Base-by-base conservation (phyloP, 306 rosid genomes). In the Quercus suber region DNA sequence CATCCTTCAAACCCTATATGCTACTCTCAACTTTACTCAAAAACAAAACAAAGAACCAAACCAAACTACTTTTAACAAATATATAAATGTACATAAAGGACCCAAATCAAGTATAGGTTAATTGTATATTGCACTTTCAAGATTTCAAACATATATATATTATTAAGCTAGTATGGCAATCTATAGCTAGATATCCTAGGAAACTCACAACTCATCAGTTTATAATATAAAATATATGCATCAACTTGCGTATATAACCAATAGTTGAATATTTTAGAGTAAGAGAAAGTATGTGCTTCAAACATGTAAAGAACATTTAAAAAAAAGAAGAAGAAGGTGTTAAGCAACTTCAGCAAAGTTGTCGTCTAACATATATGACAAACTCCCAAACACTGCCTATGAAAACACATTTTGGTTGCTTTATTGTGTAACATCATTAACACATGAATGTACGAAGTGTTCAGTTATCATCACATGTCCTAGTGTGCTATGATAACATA, bases 11-110 rank as follows among this genome's bases (percentile, higher is more conserved):
- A 63, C 33, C 61, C 37, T 18, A 13, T 15, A 3, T 45, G 43
- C 71, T 41, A 3, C 45, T 8, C 11, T 61, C 64, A 70, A 78
- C 86, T 87, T 80, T 81, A 83, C 80, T 79, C 79, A 53, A 83
- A 84, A 84, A 81, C 81, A 80, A 82, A 28, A 43, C 79, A 65
- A 58, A 55, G 75, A 53, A 18, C n/a, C 68, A 73, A 31, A 53
- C 19, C 57, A n/a, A 9, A 74, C 41, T 79, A 55, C 73, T 58
- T 53, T 53, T 73, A 56, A 68, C 77, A 64, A 60, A 78, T 33
- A 71, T 57, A 80, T 68, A 52, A 83, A 23, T 27, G 30, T 12
- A 33, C 11, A 33, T 9, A 2, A 67, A 67, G 45, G 13, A 30
- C 71, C 27, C 71, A 33, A 6, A 33, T 31, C 52, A 31, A 4